phyloP scores from a whole-genome alignment of 352 stramenopile genomes.

The Phytophthora europaea region DNA sequence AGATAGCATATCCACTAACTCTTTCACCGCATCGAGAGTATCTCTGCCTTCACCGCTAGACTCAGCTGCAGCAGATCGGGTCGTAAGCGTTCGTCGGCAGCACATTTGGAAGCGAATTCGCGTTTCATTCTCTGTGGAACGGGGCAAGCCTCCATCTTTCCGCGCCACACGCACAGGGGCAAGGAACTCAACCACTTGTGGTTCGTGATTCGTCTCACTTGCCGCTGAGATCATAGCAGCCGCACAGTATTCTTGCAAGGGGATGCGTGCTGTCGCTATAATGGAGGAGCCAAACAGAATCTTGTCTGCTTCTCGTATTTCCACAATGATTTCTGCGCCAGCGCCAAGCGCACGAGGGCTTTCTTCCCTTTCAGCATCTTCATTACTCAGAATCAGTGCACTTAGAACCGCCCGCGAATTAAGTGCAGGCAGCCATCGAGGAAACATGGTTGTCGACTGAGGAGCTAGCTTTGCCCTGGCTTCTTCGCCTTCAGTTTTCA shows the following conservation, averaged over 20 bases:
- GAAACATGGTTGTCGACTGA: slow-evolving; percentile 65
- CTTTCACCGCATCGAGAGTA: slow-evolving; percentile 33
- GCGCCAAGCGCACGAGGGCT: slow-evolving; percentile 22
- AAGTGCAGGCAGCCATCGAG: slow-evolving; percentile 62
- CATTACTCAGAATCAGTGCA: slow-evolving; percentile 41
- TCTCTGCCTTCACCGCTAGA: slow-evolving; percentile 28
- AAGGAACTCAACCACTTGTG: slow-evolving; percentile 61
- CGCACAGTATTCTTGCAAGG: slow-evolving; percentile 58
- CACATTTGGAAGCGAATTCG: slow-evolving; percentile 65
- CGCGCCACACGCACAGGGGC: slow-evolving; percentile 48
- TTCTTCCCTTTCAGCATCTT: slow-evolving; percentile 9
- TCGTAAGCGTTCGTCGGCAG: slow-evolving; percentile 44
- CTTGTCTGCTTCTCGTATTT: slow-evolving; percentile 78
- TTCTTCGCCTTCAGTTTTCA: slow-evolving; percentile 45
- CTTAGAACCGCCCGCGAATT: slow-evolving; percentile 48
- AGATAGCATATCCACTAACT: slow-evolving; percentile 40
- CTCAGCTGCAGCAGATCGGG: slow-evolving; percentile 12
- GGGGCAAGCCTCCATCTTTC: slow-evolving; percentile 31
- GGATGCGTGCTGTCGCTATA: slow-evolving; percentile 57
- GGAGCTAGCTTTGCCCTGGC: slow-evolving; percentile 51
- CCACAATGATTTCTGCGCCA: slow-evolving; percentile 50
- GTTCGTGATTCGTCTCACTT: slow-evolving; percentile 20
- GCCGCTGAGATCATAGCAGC: slow-evolving; percentile 43
- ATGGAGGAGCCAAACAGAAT: slow-evolving; percentile 79
- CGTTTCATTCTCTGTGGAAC: slow-evolving; percentile 29